Base-by-base conservation (phyloP, 2,329 filamentous ascomycete species). In the Aspergillus carbonarius region DNA sequence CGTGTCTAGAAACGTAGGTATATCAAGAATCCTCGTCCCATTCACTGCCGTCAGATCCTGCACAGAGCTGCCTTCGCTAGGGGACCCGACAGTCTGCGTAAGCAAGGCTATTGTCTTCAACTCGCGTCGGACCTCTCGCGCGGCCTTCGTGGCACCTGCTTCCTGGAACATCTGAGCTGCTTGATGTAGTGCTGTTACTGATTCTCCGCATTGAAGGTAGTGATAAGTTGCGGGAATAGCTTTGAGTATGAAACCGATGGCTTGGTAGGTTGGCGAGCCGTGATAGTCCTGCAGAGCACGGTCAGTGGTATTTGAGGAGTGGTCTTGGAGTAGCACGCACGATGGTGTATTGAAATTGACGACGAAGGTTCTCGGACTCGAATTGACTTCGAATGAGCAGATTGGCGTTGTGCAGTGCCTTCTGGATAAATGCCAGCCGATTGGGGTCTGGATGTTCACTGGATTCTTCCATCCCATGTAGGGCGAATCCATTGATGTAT, bases 241-340 rank as follows among this genome's bases (percentile, higher is more conserved):
- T n/a, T 35, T 54, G 15, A 35, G 18, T 5, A 54, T 54, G 27
- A 54, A 47, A 12, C 35, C 35, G n/a, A 54, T 47, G 23, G 52
- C 52, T 8, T 54, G 37, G n/a, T 54, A 47, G 2, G 40, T 54
- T 13, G 52, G 17, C 10, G 30, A 20, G 25, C 39, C 39, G 37
- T 46, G 44, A 17, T 54, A 54, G 39, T 54, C 52, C 30, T 32
- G 30, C 30, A 32, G 9, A 6, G 7, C 8, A 32, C 30, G 9
- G 30, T 32, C 32, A 20, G 1, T 42, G 9, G 8, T 32, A 2
- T 32, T 32, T 2, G 9, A 32, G 9, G 30, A 32, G 9, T 10
- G 9, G 2, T 9, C n/a, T n/a, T n/a, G n/a, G n/a, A n/a, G n/a
- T n/a, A n/a, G n/a, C n/a, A 10, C 30, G 30, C 3, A 32, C 30